Percentiles rank a stretch among this genome's conserved stretches.
phyloP scores from a whole-genome alignment of 2,329 filamentous ascomycete genomes.

The Penicillium thymicola region DNA sequence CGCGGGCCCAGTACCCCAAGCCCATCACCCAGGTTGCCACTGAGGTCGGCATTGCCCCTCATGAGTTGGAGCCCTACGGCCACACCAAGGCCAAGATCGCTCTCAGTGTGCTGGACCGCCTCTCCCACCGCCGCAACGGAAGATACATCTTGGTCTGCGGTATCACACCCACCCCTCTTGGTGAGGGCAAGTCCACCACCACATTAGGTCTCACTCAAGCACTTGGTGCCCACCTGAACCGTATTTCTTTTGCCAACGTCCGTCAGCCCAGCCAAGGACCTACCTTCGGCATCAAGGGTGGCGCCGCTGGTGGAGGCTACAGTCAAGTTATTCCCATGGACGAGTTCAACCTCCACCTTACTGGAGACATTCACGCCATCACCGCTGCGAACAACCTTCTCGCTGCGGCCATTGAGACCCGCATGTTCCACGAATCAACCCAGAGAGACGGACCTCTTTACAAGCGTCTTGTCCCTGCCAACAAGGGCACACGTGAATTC shows the following conservation, averaged over 20 bases:
- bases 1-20: conserved; percentile 86
- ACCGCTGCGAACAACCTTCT: conserved; percentile 96
- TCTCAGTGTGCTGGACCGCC: conserved; percentile 72
- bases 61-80: conserved; percentile 92
- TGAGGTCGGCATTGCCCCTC: conserved; percentile 81
- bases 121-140: conserved; percentile 83
- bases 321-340: conserved; percentile 99
- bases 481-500: conserved; percentile 87
- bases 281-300: conserved; percentile 98
- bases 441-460: conserved; percentile 89
- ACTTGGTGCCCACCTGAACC: conserved; percentile 80
- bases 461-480: conserved; percentile 79
- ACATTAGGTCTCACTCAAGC: conserved; percentile 95
- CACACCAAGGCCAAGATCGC: conserved; percentile 96
- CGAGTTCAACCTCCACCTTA: conserved; percentile 97
- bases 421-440: conserved; percentile 96
- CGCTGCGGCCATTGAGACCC: conserved; percentile 92
- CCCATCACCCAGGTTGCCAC: conserved; percentile 77
- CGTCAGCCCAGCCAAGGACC: conserved; percentile 95
- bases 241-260: conserved; percentile 92
- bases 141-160: conserved; percentile 91
- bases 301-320: conserved; percentile 94
- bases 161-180: conserved; percentile 93
- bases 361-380: conserved; percentile 96
- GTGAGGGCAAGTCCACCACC: conserved; percentile 97